Base-by-base conservation (phyloP, 805 yeast genomes). In the Cephaloascus albidus region DNA sequence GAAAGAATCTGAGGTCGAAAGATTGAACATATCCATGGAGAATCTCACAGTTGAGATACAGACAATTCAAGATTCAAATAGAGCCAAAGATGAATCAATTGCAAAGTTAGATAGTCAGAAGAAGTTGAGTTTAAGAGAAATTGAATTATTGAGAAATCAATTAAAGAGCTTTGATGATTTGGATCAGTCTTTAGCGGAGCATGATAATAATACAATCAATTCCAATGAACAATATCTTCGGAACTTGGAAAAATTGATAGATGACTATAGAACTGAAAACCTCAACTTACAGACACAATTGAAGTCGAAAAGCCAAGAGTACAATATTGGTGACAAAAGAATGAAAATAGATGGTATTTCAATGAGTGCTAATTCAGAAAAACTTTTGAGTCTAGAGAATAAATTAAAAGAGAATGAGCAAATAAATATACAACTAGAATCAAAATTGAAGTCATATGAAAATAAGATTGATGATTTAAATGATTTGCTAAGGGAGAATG, bases 91-190 rank as follows among this genome's bases (percentile, higher is more conserved):
- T 4, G 44, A 45, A 4, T 38, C 43, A 15, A 46, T 61, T 14
- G 52, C 55, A 43, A 57, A 78, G 40, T 52, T 74, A 4, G 74
- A 75, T 37, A 70, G 72, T 39, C 80, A 78, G 41, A 67, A 67
- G 38, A 50, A 61, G 3, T 58, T 81, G 34, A 71, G 79, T n/a
- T 49, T 61, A 18, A 76, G 74, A 44, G 89, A 83, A 50, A 69
- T 78, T 20, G 74, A 68, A 39, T 67, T 78, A 41, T 57, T 83
- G 39, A 63, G 83, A 42, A 65, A 65, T 33, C 81, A 78, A 54
- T 52, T 82, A 38, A 70, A 76, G 39, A 68, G 68, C 23, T 52
- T 74, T 36, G 80, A 74, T 42, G 50, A 16, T 10, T 34, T 34
- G 36, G 51, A 50, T 19, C 33, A 31, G 12, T 8, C 28, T 23